phyloP scores from a whole-genome alignment of 192 early-diverging fungal species.

The Paraglomus brasilianum region DNA sequence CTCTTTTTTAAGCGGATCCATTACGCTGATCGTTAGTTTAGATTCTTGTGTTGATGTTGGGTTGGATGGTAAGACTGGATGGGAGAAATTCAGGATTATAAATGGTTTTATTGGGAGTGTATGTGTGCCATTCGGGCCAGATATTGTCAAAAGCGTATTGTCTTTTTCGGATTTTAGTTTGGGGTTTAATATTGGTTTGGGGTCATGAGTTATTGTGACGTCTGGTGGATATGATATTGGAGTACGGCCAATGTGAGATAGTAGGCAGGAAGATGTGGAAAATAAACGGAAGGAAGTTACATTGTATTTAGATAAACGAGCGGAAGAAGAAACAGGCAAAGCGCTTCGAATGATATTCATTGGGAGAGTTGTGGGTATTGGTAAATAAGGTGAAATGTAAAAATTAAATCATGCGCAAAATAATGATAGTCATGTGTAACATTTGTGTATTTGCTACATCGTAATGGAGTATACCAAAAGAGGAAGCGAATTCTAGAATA shows the following conservation, averaged over 20 bases:
- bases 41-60: constrained; percentile 36
- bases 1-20: constrained; percentile 60
- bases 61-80: constrained; percentile 25
- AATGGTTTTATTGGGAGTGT: constrained; percentile 81
- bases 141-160: constrained; percentile 70
- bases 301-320: constrained; percentile 34
- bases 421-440: no score
- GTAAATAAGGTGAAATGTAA: neutral
- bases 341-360: constrained; percentile 6
- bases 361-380: neutral
- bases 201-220: constrained; percentile 68
- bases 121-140: constrained; percentile 79
- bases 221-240: constrained; percentile 72
- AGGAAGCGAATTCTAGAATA: no score
- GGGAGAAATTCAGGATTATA: constrained; percentile 50
- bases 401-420: neutral
- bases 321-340: constrained; percentile 24
- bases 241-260: constrained; percentile 82
- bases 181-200: constrained; percentile 64
- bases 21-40: constrained; percentile 54
- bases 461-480: no score
- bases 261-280: constrained; percentile 40
- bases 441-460: no score
- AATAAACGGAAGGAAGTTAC: constrained; percentile 38
- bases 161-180: constrained; percentile 57